Evolutionary conservation across 441 rosid species (phyloP).

Genomic region (Erodium trifolium): DNA sequence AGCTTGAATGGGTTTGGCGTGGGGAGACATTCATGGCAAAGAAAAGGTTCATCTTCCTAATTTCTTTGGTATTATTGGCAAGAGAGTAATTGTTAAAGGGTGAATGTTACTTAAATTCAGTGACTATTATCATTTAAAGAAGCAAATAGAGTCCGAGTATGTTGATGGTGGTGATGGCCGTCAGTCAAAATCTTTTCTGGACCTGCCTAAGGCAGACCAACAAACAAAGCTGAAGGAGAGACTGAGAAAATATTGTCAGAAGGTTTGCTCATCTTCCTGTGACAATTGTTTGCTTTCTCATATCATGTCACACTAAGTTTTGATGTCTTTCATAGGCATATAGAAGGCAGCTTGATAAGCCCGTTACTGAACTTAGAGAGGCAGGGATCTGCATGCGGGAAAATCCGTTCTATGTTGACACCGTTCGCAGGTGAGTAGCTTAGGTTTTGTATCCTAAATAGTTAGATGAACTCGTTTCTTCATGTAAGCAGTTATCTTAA

Average conservation of each 20-base stretch:
- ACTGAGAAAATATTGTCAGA: constrained; percentile 82
- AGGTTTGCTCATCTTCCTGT: constrained; percentile 36
- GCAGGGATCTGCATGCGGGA: constrained; percentile 99
- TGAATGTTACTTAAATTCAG: constrained; percentile 38
- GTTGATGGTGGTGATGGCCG: constrained; percentile 57
- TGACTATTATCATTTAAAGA: constrained; percentile 92
- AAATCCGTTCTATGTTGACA: constrained; percentile 90
- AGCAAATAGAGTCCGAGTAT: constrained; percentile 89
- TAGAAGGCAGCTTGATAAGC: constrained; percentile 80
- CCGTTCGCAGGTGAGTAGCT: constrained; percentile 80
- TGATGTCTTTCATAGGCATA: constrained; percentile 53
- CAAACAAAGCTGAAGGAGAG: constrained; percentile 79
- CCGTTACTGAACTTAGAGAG: constrained; percentile 91
- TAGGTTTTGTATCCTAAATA: constrained; percentile 20
- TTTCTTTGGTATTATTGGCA: constrained; percentile 13
- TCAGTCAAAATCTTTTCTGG: constrained; percentile 73
- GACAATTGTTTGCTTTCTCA: constrained; percentile 15
- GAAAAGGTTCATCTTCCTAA: constrained; percentile 51
- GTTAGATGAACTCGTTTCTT: constrained; percentile 18
- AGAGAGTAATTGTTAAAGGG: constrained; percentile 19
- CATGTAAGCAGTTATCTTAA: constrained; percentile 6
- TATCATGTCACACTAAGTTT: constrained; percentile 19
- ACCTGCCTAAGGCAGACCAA: constrained; percentile 80
- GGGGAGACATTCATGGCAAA: constrained; percentile 89
- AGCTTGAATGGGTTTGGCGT: constrained; percentile 99